Evolutionary conservation across 2,329 filamentous ascomycete species (phyloP), one percentile per base, ranked within the genome.

Genomic region (Sporothrix luriei): DNA sequence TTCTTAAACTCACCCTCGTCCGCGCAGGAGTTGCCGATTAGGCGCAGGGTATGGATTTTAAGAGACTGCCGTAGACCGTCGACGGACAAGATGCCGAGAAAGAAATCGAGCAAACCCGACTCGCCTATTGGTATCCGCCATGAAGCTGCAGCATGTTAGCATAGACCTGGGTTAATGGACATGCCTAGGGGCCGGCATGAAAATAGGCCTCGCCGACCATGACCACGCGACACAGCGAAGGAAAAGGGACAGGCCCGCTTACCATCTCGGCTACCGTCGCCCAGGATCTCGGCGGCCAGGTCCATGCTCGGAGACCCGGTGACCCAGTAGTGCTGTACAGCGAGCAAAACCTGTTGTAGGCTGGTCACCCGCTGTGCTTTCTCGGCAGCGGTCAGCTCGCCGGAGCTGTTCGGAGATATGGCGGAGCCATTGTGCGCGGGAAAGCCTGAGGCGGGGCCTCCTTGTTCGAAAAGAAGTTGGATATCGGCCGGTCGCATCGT

Each of bases 1-100:
- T 3, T 5, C 1, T 1, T 70, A 59, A 19, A 54, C 71, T 64
- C 76, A 84, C 84, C 82, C 73, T 84, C 85, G 73, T 90, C 87
- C 24, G 87, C 88, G 72, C 86, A 89, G 11, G 85, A 85, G 75
- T 90, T 90, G 16, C 87, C 88, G 19, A 87, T 80, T 24, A 89
- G 76, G 29, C 88, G 84, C 19, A 90, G 78, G 9, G 83, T 78
- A 69, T 89, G 87, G 9, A 85, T 79, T 57, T 82, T 81, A n/a
- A 88, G 78, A 0, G 79, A 75, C 43, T 80, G 78, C 11, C 77
- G 77, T 48, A 84, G 72, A 1, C 76, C 78, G 4, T 80, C 76
- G 0, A 76, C 75, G 5, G 78, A 77, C 10, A 88, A 75, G 14
- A 86, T 74, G 13, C 79, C 76, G 19, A 88, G 79, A 73, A 87